Evolutionary conservation across 345 rosid genomes (phyloP), one percentile per base, ranked within the genome.

Genomic region (Eucalyptus polybractea): DNA sequence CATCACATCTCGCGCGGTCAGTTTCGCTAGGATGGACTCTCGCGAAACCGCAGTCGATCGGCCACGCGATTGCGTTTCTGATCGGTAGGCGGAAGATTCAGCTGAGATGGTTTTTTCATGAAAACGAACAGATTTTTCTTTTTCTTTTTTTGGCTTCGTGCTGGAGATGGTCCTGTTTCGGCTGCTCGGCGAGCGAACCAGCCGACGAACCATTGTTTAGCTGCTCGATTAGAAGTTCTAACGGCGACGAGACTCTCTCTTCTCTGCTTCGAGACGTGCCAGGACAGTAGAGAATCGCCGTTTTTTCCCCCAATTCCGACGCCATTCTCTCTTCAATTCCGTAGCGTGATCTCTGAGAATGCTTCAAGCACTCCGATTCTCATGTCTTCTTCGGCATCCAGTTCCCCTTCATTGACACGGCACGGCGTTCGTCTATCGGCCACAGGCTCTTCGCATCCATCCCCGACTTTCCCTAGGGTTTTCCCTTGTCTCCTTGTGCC

Each of bases 71-170:
- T 27, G 67, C 67, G 67, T 60, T 60, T 60, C 67, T 11, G 31
- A 27, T 60, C 16, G 8, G 31, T 13, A 29, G 69, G 69, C 1
- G 69, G 2, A 62, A 29, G 31, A 13, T 27, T 62, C 17, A 29
- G 69, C 69, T 29, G 69, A 29, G 69, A 62, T 27, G 69, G 69
- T 29, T 13, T 29, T 29, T 56, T 22, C 58, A 53, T 0, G 25
- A 53, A 53, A 53, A 4, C 58, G 5, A 53, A 4, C 25, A 17
- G 0, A 51, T 51, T 2, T 1, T 6, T 5, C 6, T 14, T 21
- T 24, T 56, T 56, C 1, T 2, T 50, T 2, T 22, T 24, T 56
- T 4, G 13, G 0, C 65, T 10, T 24, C 65, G 65, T 10, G 65
- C 65, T 58, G 65, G 65, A 58, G 6, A 56, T 51, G 0, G 22